Evolutionary conservation across 768 basidiomycete genomes (phyloP), one percentile per base, ranked within the genome.

Genomic region (Psilocybe sp.): DNA sequence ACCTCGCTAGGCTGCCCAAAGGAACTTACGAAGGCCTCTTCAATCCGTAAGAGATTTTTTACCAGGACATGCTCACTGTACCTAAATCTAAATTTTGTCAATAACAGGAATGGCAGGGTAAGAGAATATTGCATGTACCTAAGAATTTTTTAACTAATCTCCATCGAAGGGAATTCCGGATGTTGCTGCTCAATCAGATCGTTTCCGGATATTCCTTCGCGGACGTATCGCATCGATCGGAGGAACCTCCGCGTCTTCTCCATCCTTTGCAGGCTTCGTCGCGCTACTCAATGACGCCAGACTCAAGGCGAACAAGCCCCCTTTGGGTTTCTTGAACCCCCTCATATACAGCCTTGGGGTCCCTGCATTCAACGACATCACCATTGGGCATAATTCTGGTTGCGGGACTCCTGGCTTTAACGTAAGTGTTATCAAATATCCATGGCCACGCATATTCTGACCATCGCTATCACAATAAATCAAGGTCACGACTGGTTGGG

Each of bases 271-370:
- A 5, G 80, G 75, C 19, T 68, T 89, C 45, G 69, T 87, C 14
- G 74, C 85, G 3, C 73, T 89, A 53, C 65, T 89, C 45, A 87
- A 87, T 46, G 84, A 87, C 49, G 81, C 76, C 2, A 76, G 82
- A 7, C 62, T 85, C 19, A 56, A 57, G 52, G 64, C 65, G 2
- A 68, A 67, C 0, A 64, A 69, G 44, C 57, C 65, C 9, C 49
- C 82, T 19, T 66, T 87, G n/a, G 85, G 85, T 0, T 85, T 86
- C 66, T 67, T 88, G 52, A 87, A 87, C 62, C 85, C 83, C 2
- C 68, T 82, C 41, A 47, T 87, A 2, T 87, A 87, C 59, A 61
- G 62, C n/a, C 60, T 55, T 14, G 70, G 70, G 5, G 46, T 58
- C 5, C 37, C 44, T 7, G 75, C 68, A 0, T 68, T 86, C 47